A percentile compares a stretch with the other conserved stretches of the same genome.
phyloP scores from a whole-genome alignment of 345 rosid genomes.

The Bruguiera parviflora region DNA sequence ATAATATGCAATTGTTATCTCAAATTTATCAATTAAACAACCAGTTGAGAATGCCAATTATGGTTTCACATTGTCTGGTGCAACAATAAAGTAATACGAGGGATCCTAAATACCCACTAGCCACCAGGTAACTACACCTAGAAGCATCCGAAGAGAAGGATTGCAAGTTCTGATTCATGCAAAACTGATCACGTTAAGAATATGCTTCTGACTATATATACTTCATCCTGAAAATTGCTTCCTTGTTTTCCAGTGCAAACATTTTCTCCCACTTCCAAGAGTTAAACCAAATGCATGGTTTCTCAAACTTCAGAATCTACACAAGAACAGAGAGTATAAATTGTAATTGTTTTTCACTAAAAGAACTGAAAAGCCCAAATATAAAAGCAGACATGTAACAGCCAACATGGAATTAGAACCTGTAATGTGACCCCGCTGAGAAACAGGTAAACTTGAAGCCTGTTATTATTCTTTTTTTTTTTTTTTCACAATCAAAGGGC shows the following conservation, averaged over 20 bases:
- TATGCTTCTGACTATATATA: neutral
- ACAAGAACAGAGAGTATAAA: slow-evolving; percentile 7
- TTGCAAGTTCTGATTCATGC: slow-evolving; percentile 12
- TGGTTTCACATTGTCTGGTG: slow-evolving; percentile 13
- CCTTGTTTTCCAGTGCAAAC: slow-evolving; percentile 7
- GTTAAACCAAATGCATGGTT: slow-evolving; percentile 12
- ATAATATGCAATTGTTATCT: slow-evolving; percentile 12
- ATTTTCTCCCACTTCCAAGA: slow-evolving; percentile 17
- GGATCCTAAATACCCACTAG: slow-evolving; percentile 3
- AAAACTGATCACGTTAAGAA: slow-evolving; percentile 4
- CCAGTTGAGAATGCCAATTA: slow-evolving; percentile 20
- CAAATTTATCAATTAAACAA: slow-evolving; percentile 21
- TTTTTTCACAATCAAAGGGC: slow-evolving; percentile 12
- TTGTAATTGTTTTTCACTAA: slow-evolving; percentile 1
- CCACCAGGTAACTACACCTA: slow-evolving; percentile 11
- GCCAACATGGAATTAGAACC: slow-evolving; percentile 1
- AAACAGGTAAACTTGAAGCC: slow-evolving; percentile 12
- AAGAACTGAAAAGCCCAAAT: neutral
- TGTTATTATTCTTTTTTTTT: slow-evolving; percentile 14
- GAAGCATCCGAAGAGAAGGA: slow-evolving; percentile 13
- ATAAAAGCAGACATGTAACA: slow-evolving; percentile 6
- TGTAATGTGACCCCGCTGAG: neutral
- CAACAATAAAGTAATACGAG: neutral
- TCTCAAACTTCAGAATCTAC: slow-evolving; percentile 36
- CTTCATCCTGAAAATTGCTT: slow-evolving; percentile 5